Base-by-base conservation (phyloP, 441 rosid species). In the Pelargonium myrrhifolium region DNA sequence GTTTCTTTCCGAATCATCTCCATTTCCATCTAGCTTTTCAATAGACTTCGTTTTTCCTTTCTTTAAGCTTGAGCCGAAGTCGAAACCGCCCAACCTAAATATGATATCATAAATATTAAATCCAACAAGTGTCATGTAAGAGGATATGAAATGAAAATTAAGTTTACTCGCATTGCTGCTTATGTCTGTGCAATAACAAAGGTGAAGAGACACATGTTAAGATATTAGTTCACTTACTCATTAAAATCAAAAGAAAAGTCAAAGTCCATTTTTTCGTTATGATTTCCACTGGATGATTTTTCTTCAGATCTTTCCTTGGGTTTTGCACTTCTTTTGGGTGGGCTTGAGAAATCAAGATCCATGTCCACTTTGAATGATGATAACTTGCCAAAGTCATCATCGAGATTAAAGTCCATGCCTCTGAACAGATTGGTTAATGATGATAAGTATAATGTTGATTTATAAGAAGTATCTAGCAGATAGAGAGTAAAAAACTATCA, bases 371-470 rank as follows among this genome's bases (percentile, higher is more conserved):
- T 89, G 81, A 89, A 87, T 31, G 97, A 87, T 73, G 96, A 73
- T 43, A 88, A 65, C 79, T 91, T 87, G 67, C 71, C 83, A 80
- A 89, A 92, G 75, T 83, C 90, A 67, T 80, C 88, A 72, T 80
- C 92, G 62, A 94, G 77, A 79, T 87, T 83, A 70, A 94, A 94
- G 77, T 85, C 92, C 84, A 94, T 83, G 65, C 92, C 98, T 83
- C 98, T 87, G 86, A 68, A 73, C 74, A 71, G 61, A 40, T 62
- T 56, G 60, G n/a, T n/a, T n/a, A n/a, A n/a, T n/a, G n/a, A n/a
- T n/a, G 0, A 11, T 18, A 9, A 8, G 4, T n/a, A 9, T 71
- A 28, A 28, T 65, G 22, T 14, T 62, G 65, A 37, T 49, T 64
- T 64, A 64, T 56, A 21, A 77, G 73, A 69, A 14, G 39, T 47